Conservation (phyloP, 768 basidiomycete species). For the Trametes maxima region DNA sequence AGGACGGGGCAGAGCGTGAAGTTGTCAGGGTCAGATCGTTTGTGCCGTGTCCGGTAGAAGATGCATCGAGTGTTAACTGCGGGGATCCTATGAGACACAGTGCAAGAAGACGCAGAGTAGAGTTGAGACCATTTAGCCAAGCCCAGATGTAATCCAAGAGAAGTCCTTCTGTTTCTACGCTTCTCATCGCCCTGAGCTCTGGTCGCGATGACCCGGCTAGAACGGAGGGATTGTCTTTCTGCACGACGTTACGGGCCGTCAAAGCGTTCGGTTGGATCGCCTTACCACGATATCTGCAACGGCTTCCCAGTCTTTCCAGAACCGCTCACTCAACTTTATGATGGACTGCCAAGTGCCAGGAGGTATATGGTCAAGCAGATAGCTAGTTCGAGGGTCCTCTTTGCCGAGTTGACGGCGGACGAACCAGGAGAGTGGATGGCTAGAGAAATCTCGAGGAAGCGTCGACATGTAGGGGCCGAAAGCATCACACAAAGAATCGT, state of each 20-base stretch:
- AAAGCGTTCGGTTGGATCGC: not conserved
- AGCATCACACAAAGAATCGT: constrained; percentile 51
- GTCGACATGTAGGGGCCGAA: constrained; percentile 81
- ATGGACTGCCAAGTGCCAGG: constrained; percentile 46
- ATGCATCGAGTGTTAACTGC: constrained; percentile 93
- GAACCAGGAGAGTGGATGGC: constrained; percentile 84
- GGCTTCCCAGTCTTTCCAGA: constrained; percentile 59
- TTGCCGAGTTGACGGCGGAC: constrained; percentile 33
- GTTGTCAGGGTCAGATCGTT: constrained; percentile 65
- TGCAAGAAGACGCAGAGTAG: not conserved
- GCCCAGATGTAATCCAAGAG: constrained; percentile 71
- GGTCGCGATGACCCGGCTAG: constrained; percentile 14
- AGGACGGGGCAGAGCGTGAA: constrained; percentile 86
- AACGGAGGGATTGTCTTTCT: constrained; percentile 11
- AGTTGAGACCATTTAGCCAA: constrained; percentile 79
- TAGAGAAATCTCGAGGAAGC: constrained; percentile 70
- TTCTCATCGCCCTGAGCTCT: not conserved
- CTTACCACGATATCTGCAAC: constrained; percentile 58
- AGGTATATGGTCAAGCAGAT: constrained; percentile 51
- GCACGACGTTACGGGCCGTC: not conserved
- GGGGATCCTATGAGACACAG: constrained; percentile 9
- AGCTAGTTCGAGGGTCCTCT: constrained; percentile 10
- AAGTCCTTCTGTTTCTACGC: constrained; percentile 1
- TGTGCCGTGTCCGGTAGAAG: constrained; percentile 59
- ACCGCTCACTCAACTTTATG: constrained; percentile 47